phyloP scores from a whole-genome alignment of 768 basidiomycete species.

The Amanita inopinata region DNA sequence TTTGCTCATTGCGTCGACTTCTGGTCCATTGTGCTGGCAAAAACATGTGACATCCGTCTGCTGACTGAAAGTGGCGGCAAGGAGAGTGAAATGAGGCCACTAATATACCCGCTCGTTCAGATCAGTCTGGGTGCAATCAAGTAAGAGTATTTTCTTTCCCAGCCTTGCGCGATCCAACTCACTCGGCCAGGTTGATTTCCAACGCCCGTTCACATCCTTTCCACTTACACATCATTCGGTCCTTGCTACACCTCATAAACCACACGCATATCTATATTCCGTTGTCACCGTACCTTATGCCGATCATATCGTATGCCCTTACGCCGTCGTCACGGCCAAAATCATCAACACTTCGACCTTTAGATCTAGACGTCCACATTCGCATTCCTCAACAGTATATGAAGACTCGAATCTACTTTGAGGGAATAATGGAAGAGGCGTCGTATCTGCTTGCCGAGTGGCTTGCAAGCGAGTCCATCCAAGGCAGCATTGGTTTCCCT shows the following conservation, averaged over 20 bases:
- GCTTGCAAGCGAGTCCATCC: slow-evolving; percentile 59
- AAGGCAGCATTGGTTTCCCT: slow-evolving; percentile 87
- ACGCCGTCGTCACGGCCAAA: slow-evolving; percentile 63
- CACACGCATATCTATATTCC: slow-evolving; percentile 86
- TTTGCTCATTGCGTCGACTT: slow-evolving; percentile 94
- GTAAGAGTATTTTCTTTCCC: slow-evolving; percentile 35
- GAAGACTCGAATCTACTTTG: slow-evolving; percentile 78
- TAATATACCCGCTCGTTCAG: slow-evolving; percentile 94
- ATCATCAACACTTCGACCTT: slow-evolving; percentile 74
- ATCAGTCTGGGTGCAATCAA: slow-evolving; percentile 88
- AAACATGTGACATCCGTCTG: slow-evolving; percentile 58
- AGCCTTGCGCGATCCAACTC: slow-evolving; percentile 3
- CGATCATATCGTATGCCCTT: slow-evolving; percentile 73
- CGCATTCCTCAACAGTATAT: slow-evolving; percentile 83
- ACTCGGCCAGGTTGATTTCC: slow-evolving; percentile 61
- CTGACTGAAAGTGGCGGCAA: slow-evolving; percentile 29
- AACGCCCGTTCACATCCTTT: slow-evolving; percentile 91
- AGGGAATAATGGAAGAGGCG: slow-evolving; percentile 77
- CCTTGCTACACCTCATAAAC: slow-evolving; percentile 74
- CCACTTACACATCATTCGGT: slow-evolving; percentile 86
- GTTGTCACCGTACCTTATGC: slow-evolving; percentile 76
- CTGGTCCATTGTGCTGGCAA: slow-evolving; percentile 83
- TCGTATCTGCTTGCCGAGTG: slow-evolving; percentile 74
- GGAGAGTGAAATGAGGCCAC: slow-evolving; percentile 73
- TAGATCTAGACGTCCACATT: slow-evolving; percentile 83